Base-by-base conservation (phyloP, 352 stramenopile species). In the Globisporangium ultimum region DNA sequence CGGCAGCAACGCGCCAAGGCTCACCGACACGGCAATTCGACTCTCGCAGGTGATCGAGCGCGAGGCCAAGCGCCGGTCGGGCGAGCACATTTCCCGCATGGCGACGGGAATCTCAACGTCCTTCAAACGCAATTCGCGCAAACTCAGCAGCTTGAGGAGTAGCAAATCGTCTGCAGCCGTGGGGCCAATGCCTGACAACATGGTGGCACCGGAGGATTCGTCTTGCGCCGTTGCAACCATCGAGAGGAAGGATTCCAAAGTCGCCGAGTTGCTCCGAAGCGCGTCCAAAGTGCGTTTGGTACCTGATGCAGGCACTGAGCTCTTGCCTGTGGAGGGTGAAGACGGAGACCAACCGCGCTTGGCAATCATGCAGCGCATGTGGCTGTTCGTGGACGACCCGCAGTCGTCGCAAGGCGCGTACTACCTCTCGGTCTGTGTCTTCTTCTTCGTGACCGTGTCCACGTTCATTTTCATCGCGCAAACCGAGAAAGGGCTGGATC, bases 11-110 rank as follows among this genome's bases (percentile, higher is more conserved):
- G 4, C 49, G 14, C 50, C 65, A 14, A 72, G 78, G 56, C 70
- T 91, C 15, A 70, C 78, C 10, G 72, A 83, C 13, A 91, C 77
- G 20, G 81, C 78, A 43, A 63, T 89, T 11, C 80, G 74, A 53
- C 73, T 91, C 10, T 89, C 81, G 0, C 66, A 74, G 41, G 78
- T 91, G 24, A 91, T 89, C 46, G 75, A 91, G 49, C 72, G 72
- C 4, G 78, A 89, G 48, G 67, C 72, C 13, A 74, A 82, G 56
- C 76, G 78, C 1, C 62, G 65, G 1, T 84, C 77, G 13, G 64
- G 48, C 46, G 75, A 91, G 49, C 72, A 46, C 32, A 45, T 81
- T 17, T 66, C 73, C 10, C 65, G 69, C 24, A 62, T 87, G 11
- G 68, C 78, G 43, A 55, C 55, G 21, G 64, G 63, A 60, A 53